Evolutionary conservation across 2,329 filamentous ascomycete genomes (phyloP), one percentile per base, ranked within the genome.

Genomic region (Curvularia spicifera): DNA sequence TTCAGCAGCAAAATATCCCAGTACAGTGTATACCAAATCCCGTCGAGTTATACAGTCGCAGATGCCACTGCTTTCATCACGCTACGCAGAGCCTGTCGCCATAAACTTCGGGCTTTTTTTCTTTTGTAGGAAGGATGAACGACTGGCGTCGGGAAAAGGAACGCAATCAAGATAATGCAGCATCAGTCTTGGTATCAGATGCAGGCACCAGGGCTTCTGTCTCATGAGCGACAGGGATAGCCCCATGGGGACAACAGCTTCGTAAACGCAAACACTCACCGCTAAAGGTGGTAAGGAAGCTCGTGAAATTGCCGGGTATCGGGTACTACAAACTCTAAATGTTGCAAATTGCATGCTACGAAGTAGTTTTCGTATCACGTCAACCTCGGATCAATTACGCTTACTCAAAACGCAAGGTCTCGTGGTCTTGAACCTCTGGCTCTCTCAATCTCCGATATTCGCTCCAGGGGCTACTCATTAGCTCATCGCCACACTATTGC

Each of bases 41-140:
- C 35, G 6, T 15, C 5, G 15, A 37, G 15, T 37, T 0, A 37
- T 37, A 7, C 35, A n/a, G 15, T 37, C 18, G 15, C 15, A 7
- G n/a, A 56, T 6, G 22, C 35, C 3, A 20, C 29, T 15, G 22
- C 44, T 12, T 29, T 40, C 5, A 60, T 54, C 15, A 65, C 52
- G 12, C 44, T 72, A 67, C 43, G 81, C 82, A 51, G 78, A 78
- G 85, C 85, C 3, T 83, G 82, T 56, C 69, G 78, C n/a, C 76
- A 79, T 87, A 0, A 69, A 78, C 12, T 15, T n/a, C 3, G 15
- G 12, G 13, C 13, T 5, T 12, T 35, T 15, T 15, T 15, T 6
- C 33, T 35, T 35, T 35, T 35, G 12, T 7, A 35, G 2, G 4
- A 15, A n/a, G 13, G 12, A n/a, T 35, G 5, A 35, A 35, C 33